phyloP scores from a whole-genome alignment of 176 grass and related monocot genomes.

The Pontederia paniculata region DNA sequence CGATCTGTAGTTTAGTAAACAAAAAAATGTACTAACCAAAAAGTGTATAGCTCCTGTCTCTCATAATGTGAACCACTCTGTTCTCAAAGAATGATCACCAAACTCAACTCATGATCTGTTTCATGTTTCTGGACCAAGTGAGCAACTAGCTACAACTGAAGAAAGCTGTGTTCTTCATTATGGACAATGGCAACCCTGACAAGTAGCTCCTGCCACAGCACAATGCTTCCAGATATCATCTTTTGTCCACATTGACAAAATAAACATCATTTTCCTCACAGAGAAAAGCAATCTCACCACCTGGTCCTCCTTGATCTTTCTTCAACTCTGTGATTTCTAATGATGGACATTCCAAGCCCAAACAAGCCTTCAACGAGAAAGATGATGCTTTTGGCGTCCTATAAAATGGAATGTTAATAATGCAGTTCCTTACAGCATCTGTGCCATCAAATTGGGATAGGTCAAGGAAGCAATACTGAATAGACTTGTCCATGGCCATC shows the following conservation, averaged over 20 bases:
- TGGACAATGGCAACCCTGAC: too few species aligned
- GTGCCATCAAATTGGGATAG: conserved; percentile 45
- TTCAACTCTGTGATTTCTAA: conserved; percentile 17
- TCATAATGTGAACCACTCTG: too few species aligned
- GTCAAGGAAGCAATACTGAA: conserved; percentile 54
- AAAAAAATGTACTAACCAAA: too few species aligned
- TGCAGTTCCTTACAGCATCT: conserved; percentile 35
- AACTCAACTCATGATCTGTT: too few species aligned
- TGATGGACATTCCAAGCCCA: conserved; percentile 52
- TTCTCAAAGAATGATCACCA: too few species aligned
- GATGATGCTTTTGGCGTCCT: conserved; percentile 42
- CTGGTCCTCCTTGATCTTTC: conserved; percentile 36
- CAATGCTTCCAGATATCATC: conserved; percentile 6
- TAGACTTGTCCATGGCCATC: conserved; percentile 37
- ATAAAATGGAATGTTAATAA: conserved; percentile 46
- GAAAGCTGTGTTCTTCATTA: too few species aligned
- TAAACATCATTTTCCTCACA: conserved; percentile 47
- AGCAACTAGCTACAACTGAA: too few species aligned
- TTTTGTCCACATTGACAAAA: conserved; percentile 36
- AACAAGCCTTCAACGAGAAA: conserved; percentile 53
- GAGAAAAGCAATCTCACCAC: conserved; percentile 35
- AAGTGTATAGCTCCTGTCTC: too few species aligned
- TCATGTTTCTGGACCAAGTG: too few species aligned
- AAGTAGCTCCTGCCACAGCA: neutral
- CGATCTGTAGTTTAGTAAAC: too few species aligned